Evolutionary conservation across 1,284 basidiomycete species (phyloP).

Genomic region (Ganoderma multipileum): DNA sequence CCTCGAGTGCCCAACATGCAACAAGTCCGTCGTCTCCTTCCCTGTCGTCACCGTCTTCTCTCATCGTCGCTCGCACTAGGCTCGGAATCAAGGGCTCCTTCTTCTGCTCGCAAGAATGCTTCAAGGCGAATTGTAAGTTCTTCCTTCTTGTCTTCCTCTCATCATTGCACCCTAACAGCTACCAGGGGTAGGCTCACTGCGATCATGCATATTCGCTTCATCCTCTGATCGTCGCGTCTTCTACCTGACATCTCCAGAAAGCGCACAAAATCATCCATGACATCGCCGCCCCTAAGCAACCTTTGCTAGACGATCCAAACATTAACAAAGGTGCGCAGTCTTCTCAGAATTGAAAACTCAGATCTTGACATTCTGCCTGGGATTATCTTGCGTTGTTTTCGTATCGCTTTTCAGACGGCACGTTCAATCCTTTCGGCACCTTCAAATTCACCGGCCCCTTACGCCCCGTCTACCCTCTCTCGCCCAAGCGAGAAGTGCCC

Average conservation of each 20-base stretch:
- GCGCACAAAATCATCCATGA: constrained; percentile 79
- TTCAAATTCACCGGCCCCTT: constrained; percentile 75
- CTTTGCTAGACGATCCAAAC: constrained; percentile 40
- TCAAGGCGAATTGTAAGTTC: constrained; percentile 82
- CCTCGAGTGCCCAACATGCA: constrained; percentile 84
- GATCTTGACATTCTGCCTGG: not conserved
- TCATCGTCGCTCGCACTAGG: constrained; percentile 46
- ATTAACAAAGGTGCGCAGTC: constrained; percentile 39
- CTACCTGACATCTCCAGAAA: constrained; percentile 58
- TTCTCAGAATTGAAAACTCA: not conserved
- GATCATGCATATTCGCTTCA: not conserved
- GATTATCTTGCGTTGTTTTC: not conserved
- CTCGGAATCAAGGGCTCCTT: constrained; percentile 83
- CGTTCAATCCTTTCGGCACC: constrained; percentile 77
- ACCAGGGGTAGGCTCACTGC: constrained; percentile 51
- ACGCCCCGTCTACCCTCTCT: constrained; percentile 80
- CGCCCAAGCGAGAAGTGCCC: constrained; percentile 73
- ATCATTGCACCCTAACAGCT: constrained; percentile 10
- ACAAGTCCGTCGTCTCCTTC: constrained; percentile 60
- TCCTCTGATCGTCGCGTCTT: constrained; percentile 15
- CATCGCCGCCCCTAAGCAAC: constrained; percentile 55
- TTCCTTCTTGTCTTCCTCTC: not conserved
- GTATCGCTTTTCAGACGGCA: constrained; percentile 55
- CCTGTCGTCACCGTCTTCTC: constrained; percentile 9
- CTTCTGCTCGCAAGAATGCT: constrained; percentile 87